A percentile compares a stretch with the other conserved stretches of the same genome.
Conservation (phyloP, 495 filamentous ascomycete species). For the Wilcoxina mikolae region DNA sequence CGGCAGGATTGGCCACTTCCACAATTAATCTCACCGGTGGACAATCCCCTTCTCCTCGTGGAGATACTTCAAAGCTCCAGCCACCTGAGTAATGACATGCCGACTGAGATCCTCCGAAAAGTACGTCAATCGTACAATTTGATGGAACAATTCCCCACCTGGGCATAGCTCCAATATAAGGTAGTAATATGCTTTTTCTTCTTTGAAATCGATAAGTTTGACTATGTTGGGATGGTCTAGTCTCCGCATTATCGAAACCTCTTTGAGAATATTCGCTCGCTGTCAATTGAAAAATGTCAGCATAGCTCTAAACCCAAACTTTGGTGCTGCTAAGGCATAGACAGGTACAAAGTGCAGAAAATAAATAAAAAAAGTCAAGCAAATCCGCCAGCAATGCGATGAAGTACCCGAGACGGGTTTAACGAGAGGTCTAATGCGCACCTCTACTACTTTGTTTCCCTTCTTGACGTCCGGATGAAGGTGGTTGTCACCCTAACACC, state of each 20-base stretch:
- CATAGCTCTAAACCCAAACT: constrained; percentile 23
- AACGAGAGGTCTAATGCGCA: constrained; percentile 42
- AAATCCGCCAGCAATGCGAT: neutral
- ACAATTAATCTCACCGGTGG: constrained; percentile 61
- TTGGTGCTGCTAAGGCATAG: neutral
- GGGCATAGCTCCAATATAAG: constrained; percentile 91
- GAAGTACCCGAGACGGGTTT: constrained; percentile 22
- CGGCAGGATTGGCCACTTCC: constrained; percentile 17
- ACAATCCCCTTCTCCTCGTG: constrained; percentile 92
- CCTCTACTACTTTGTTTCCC: constrained; percentile 87
- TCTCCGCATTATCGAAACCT: constrained; percentile 96
- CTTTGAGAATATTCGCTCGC: constrained; percentile 94
- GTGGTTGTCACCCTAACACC: constrained; percentile 61
- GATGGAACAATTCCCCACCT: constrained; percentile 93
- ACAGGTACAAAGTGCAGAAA: constrained; percentile 21
- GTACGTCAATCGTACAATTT: constrained; percentile 95
- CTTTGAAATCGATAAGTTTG: constrained; percentile 81
- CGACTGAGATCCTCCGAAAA: constrained; percentile 92
- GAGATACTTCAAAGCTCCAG: constrained; percentile 81
- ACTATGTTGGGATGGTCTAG: constrained; percentile 92
- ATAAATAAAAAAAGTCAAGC: constrained; percentile 16
- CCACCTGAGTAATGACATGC: constrained; percentile 88
- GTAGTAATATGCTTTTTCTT: constrained; percentile 91
- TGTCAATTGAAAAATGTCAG: constrained; percentile 30
- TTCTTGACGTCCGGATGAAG: constrained; percentile 93